Percentiles rank a stretch among this genome's conserved stretches.
phyloP scores from a whole-genome alignment of 352 stramenopile genomes.

The Phytophthora fragariaefolia region DNA sequence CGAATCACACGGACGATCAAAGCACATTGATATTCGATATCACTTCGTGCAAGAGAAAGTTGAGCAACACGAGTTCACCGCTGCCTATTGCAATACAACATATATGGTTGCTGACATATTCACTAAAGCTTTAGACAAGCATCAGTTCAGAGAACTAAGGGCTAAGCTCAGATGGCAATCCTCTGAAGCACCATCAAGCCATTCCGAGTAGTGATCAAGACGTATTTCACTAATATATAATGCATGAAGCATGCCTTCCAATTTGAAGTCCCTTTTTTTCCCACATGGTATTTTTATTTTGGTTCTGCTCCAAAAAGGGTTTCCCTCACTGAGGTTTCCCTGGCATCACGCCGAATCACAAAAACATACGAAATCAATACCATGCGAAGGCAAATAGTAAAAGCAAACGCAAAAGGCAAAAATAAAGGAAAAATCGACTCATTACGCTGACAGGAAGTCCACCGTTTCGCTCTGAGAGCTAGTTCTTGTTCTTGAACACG shows the following conservation, averaged over 20 bases:
- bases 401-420: too few species aligned
- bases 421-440: too few species aligned
- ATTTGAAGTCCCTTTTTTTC: neutral
- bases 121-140: constrained; percentile 31
- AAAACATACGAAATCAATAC: neutral
- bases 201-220: too few species aligned
- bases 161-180: constrained; percentile 10
- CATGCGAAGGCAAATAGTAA: too few species aligned
- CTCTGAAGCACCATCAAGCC: neutral
- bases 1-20: constrained; percentile 34
- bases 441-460: too few species aligned
- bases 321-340: constrained; percentile 4
- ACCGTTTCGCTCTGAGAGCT: too few species aligned
- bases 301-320: neutral
- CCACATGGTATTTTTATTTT: neutral
- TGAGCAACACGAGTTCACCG: constrained; percentile 22
- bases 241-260: constrained; percentile 10
- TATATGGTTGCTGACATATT: constrained; percentile 38
- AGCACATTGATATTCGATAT: constrained; percentile 39
- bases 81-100: constrained; percentile 36
- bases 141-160: too few species aligned
- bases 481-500: constrained; percentile 1
- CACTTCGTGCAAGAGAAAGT: constrained; percentile 2
- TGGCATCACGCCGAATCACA: constrained; percentile 3
- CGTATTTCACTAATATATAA: neutral